Conservation (phyloP, 352 stramenopile species). For the Phytophthora parvispora region DNA sequence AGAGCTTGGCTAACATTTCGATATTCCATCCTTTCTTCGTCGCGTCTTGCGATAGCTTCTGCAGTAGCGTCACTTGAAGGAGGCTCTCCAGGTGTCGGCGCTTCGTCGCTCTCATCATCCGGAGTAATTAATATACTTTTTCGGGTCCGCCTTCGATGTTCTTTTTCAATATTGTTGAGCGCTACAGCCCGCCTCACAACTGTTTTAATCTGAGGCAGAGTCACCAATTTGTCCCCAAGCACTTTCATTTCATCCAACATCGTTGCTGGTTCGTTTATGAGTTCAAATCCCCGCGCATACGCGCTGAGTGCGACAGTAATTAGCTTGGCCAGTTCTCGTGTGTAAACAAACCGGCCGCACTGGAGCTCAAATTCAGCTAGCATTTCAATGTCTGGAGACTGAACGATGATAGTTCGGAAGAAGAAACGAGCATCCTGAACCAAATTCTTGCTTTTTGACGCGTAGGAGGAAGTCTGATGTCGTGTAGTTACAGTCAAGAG, state of each 20-base stretch:
- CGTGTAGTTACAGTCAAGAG: constrained; percentile 21
- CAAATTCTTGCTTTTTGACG: background rate
- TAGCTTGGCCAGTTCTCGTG: constrained; percentile 43
- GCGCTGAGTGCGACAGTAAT: constrained; percentile 35
- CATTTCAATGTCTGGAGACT: constrained; percentile 45
- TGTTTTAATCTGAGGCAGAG: constrained; percentile 25
- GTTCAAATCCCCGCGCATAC: constrained; percentile 38
- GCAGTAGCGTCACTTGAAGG: constrained; percentile 1
- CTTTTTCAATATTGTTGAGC: constrained; percentile 31
- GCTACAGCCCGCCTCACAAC: constrained; percentile 34
- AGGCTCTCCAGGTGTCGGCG: background rate
- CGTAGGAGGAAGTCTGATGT: background rate
- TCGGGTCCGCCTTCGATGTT: constrained; percentile 9
- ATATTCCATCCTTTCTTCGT: constrained; percentile 49
- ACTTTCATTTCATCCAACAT: constrained; percentile 2
- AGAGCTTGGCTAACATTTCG: constrained; percentile 50
- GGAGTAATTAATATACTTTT: constrained; percentile 5
- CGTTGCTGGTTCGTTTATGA: constrained; percentile 10
- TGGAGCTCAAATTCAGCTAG: constrained; percentile 59
- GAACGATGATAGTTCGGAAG: constrained; percentile 51
- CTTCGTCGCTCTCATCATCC: constrained; percentile 29
- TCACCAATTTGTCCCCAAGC: constrained; percentile 8
- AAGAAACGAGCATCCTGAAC: constrained; percentile 38
- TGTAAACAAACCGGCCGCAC: constrained; percentile 44
- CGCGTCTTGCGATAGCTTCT: constrained; percentile 20